Conservation (phyloP, 768 basidiomycete species). For the Hydnomerulius pinastri region DNA sequence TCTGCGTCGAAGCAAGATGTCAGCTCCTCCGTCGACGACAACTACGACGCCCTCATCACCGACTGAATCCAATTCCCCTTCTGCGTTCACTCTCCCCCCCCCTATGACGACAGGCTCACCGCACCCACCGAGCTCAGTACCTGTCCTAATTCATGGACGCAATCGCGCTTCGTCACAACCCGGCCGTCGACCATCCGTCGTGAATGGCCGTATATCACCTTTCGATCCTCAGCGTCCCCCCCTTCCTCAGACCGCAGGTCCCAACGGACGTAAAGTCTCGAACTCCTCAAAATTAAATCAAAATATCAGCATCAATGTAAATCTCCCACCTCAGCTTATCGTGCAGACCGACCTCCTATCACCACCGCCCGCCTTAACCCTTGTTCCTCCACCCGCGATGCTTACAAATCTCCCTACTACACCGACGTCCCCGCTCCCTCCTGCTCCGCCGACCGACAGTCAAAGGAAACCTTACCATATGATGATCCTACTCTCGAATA, state of each 20-base stretch:
- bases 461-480: constrained; percentile 87
- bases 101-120: constrained; percentile 38
- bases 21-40: constrained; percentile 51
- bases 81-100: constrained; percentile 33
- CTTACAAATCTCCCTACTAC: constrained; percentile 65
- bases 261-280: constrained; percentile 59
- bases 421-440: constrained; percentile 78
- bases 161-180: constrained; percentile 78
- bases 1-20: constrained; percentile 66
- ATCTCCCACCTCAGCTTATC: constrained; percentile 49
- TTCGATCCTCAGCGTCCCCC: constrained; percentile 53
- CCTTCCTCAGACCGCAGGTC: constrained; percentile 44
- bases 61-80: constrained; percentile 39
- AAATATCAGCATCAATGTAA: constrained; percentile 41
- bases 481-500: constrained; percentile 78
- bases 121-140: constrained; percentile 40
- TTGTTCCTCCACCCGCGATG: constrained; percentile 49
- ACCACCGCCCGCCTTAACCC: constrained; percentile 35
- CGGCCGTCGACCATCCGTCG: constrained; percentile 63
- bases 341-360: constrained; percentile 55
- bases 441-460: constrained; percentile 67
- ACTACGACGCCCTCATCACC: constrained; percentile 32
- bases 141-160: constrained; percentile 44
- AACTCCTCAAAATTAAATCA: constrained; percentile 61
- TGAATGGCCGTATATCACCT: constrained; percentile 53